Conservation (phyloP, 805 yeast species). For the Metschnikowia cubensis region DNA sequence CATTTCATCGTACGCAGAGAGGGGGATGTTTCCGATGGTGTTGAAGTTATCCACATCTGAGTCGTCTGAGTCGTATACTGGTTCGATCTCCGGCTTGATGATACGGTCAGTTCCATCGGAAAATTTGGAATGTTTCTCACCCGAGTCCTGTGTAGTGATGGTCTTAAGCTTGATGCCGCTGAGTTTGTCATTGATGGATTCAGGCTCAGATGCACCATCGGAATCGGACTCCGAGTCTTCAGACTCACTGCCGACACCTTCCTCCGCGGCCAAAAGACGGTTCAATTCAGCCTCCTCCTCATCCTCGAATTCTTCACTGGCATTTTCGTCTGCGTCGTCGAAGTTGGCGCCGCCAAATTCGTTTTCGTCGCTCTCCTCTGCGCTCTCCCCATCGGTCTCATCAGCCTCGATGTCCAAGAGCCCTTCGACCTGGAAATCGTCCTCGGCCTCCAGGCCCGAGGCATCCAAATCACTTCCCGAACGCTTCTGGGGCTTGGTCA, state of each 20-base stretch:
- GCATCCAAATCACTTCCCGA: slow-evolving; percentile 10
- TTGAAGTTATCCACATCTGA: slow-evolving; percentile 75
- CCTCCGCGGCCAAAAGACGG: slow-evolving; percentile 52
- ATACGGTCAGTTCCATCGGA: slow-evolving; percentile 80
- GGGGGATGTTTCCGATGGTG: slow-evolving; percentile 90
- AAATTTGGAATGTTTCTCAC: slow-evolving; percentile 43
- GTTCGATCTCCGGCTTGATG: slow-evolving; percentile 85
- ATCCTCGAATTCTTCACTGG: slow-evolving; percentile 8
- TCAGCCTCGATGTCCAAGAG: slow-evolving; percentile 16
- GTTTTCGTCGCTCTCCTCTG: slow-evolving; percentile 1
- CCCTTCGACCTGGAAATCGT: slow-evolving; percentile 14
- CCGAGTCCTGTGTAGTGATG: slow-evolving; percentile 39
- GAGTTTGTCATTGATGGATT: slow-evolving; percentile 51
- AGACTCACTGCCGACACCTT: slow-evolving; percentile 26
- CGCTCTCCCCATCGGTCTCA: slow-evolving; percentile 8
- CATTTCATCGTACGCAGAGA: slow-evolving; percentile 92
- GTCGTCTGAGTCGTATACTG: slow-evolving; percentile 93
- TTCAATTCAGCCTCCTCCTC: slow-evolving; percentile 57
- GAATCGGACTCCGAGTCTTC: slow-evolving; percentile 52
- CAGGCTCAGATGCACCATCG: slow-evolving; percentile 44
- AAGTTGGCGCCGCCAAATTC: slow-evolving; percentile 5
- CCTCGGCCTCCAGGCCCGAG: slow-evolving; percentile 10
- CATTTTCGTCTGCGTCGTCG: slow-evolving; percentile 6
- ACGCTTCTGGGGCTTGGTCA: slow-evolving; percentile 12
- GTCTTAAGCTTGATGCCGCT: slow-evolving; percentile 53